Evolutionary conservation across 2,329 filamentous ascomycete genomes (phyloP), one percentile per base, ranked within the genome.

Genomic region (Nothophoma quercina): DNA sequence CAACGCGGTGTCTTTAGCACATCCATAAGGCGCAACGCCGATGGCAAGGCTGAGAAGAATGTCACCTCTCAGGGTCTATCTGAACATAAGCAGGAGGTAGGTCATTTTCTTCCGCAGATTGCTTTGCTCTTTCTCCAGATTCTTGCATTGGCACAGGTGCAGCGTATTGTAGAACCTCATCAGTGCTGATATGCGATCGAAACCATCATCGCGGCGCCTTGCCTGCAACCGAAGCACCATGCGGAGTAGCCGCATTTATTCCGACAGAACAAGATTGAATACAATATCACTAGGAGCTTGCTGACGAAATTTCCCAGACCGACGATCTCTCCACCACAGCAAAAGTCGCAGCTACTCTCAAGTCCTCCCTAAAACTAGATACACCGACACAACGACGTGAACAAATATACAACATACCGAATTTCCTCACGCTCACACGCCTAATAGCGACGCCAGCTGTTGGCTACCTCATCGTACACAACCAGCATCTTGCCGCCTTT

Each of bases 391-490:
- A 53, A 16, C 50, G 45, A 16, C 54, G 63, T 59, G 95, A 99
- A 77, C 92, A 99, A 70, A 96, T 99, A 69, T 97, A 96, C 79
- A 99, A 91, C 28, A 71, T 99, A n/a, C 95, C 95, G 32, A 99
- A 99, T 72, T 81, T 96, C 56, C 83, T 99, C 45, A 99, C 95
- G 1, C 87, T 93, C 62, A 90, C 91, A 2, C 89, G 95, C 2
- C 85, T 99, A 30, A 72, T 90, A 42, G 88, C 90, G 1, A 90
- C 95, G 1, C 95, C 95, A 0, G 81, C 89, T 23, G 86, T 97
- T 38, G 95, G 93, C 49, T 98, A 96, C 72, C 85, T 95, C 18
- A 88, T 99, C 51, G 81, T 98, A 2, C 85, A 96, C 63, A 88
- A 95, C 70, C 83, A 92, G 34, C 88, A 96, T 71, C 81, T 84